Percentiles rank a stretch among this genome's conserved stretches.
Evolutionary conservation across 192 early-diverging fungal species (phyloP).

Genomic region (Entomortierella beljakovae): DNA sequence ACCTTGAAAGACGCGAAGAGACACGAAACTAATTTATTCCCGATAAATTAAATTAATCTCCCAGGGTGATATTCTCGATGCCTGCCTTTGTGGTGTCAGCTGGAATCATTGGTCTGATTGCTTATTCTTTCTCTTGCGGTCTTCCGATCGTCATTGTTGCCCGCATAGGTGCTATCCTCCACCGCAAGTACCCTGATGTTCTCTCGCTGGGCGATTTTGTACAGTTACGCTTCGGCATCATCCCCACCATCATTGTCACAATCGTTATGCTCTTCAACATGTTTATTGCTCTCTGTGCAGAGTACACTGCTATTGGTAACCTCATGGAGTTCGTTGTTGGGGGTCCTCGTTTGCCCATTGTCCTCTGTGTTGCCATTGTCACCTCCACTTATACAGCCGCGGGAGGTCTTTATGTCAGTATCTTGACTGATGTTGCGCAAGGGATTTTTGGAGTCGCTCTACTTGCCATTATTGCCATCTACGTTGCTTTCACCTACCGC

Average conservation of each 20-base stretch:
- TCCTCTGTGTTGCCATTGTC: slow-evolving; percentile 69
- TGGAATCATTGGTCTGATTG: slow-evolving; percentile 74
- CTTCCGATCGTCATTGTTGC: slow-evolving; percentile 71
- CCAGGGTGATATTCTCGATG: slow-evolving; percentile 71
- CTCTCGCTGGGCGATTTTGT: slow-evolving; percentile 77
- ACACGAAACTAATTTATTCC: no score
- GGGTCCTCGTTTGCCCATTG: slow-evolving; percentile 63
- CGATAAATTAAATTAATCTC: not conserved
- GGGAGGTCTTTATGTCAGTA: slow-evolving; percentile 73
- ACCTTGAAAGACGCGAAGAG: no score
- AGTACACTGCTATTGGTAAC: slow-evolving; percentile 74
- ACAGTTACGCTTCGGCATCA: slow-evolving; percentile 70
- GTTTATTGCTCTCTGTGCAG: slow-evolving; percentile 71
- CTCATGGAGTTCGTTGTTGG: slow-evolving; percentile 68
- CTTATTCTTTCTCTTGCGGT: slow-evolving; percentile 72
- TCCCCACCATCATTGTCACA: slow-evolving; percentile 67
- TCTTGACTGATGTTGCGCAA: slow-evolving; percentile 74
- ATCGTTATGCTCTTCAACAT: slow-evolving; percentile 70
- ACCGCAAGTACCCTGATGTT: slow-evolving; percentile 65
- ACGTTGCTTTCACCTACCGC: slow-evolving; percentile 66
- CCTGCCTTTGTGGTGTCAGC: slow-evolving; percentile 73
- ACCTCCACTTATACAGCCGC: slow-evolving; percentile 77
- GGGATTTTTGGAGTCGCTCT: slow-evolving; percentile 66
- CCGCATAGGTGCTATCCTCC: slow-evolving; percentile 67
- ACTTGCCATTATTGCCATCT: slow-evolving; percentile 63